Conservation (phyloP, 1,284 basidiomycete genomes). For the Microbotryum saponariae region DNA sequence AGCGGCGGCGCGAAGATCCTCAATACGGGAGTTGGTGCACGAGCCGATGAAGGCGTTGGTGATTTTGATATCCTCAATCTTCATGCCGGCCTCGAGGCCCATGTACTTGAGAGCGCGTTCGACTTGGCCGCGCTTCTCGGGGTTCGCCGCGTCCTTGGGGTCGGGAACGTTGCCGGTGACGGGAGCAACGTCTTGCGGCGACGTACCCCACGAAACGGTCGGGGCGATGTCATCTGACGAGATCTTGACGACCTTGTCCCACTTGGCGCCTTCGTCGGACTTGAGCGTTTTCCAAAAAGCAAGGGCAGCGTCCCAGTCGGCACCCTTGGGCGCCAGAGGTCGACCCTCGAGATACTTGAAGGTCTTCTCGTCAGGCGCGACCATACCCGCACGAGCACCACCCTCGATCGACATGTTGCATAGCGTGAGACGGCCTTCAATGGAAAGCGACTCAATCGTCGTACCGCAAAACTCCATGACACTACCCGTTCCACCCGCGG, state of each 20-base stretch:
- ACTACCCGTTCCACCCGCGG: constrained; percentile 84
- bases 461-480: constrained; percentile 92
- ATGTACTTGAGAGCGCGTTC: constrained; percentile 83
- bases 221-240: constrained; percentile 82
- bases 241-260: constrained; percentile 81
- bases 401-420: constrained; percentile 99
- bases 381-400: constrained; percentile 82
- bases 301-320: constrained; percentile 80
- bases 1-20: constrained; percentile 85
- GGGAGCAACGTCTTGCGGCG: constrained; percentile 82
- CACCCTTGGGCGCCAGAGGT: constrained; percentile 73
- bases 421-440: constrained; percentile 89
- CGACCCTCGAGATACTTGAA: constrained; percentile 79
- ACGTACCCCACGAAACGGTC: constrained; percentile 94
- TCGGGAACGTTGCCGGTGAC: constrained; percentile 81
- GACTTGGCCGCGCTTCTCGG: constrained; percentile 62
- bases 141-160: constrained; percentile 60
- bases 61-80: constrained; percentile 73
- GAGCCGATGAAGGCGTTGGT: constrained; percentile 95
- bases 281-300: constrained; percentile 81
- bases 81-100: constrained; percentile 75
- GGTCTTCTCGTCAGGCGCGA: constrained; percentile 86
- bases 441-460: constrained; percentile 81
- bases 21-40: constrained; percentile 93
- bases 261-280: constrained; percentile 79